phyloP scores from a whole-genome alignment of 2,329 filamentous ascomycete genomes.

The Colletotrichum sp. region DNA sequence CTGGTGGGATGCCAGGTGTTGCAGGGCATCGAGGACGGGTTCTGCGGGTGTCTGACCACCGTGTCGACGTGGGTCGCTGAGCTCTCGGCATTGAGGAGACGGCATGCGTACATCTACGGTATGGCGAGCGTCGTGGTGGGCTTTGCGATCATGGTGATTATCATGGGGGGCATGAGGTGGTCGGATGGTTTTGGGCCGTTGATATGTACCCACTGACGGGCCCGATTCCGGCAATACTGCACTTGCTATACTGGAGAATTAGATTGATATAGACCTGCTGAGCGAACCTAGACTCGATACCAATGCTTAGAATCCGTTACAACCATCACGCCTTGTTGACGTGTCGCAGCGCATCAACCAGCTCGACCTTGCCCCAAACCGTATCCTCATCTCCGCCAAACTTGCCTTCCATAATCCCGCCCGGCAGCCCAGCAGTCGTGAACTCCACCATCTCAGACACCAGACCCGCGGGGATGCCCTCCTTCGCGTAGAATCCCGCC shows the following conservation, averaged over 20 bases:
- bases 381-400: constrained; percentile 28
- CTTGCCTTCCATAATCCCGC: constrained; percentile 26
- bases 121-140: constrained; percentile 62
- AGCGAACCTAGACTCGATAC: not conserved
- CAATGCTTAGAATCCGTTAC: not conserved
- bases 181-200: constrained; percentile 58
- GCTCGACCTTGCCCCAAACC: constrained; percentile 26
- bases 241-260: not conserved
- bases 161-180: constrained; percentile 82
- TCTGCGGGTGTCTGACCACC: constrained; percentile 71
- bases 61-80: constrained; percentile 72
- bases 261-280: not conserved
- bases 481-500: constrained; percentile 21
- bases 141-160: constrained; percentile 65
- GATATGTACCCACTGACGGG: constrained; percentile 33
- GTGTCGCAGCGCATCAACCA: constrained; percentile 26
- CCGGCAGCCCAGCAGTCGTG: constrained; percentile 22
- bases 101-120: constrained; percentile 73
- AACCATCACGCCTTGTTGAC: not conserved
- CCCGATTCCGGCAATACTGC: not conserved
- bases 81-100: constrained; percentile 55
- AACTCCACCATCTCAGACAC: not conserved
- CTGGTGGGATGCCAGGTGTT: constrained; percentile 71
- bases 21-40: constrained; percentile 70
- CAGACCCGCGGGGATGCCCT: constrained; percentile 26